These are phyloP conservation scores for Kodamaea plutei DNA, from an alignment of 1,139 yeast genomes.

Conservation along the genomic window DNA sequence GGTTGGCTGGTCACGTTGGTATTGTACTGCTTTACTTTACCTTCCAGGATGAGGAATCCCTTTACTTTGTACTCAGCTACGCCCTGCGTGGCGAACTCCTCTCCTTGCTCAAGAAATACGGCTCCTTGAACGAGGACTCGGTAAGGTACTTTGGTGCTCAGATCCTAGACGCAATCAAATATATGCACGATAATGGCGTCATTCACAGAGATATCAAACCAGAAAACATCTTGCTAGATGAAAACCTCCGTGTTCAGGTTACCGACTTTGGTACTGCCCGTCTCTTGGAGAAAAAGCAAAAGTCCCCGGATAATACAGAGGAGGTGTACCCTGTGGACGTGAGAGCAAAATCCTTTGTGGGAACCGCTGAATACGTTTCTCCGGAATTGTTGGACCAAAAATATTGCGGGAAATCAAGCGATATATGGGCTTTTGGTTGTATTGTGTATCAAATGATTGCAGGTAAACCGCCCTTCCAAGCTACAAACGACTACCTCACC, in stretches of 20 bases:
- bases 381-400: constrained; percentile 70
- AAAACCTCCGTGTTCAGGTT: constrained; percentile 62
- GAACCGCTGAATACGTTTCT: constrained; percentile 80
- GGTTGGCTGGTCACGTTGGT: constrained; percentile 70
- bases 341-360: constrained; percentile 69
- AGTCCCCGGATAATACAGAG: constrained; percentile 19
- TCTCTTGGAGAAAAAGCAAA: constrained; percentile 43
- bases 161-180: constrained; percentile 59
- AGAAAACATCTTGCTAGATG: constrained; percentile 65
- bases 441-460: constrained; percentile 71
- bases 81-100: constrained; percentile 92
- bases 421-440: constrained; percentile 83
- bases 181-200: constrained; percentile 71
- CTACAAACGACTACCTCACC: constrained; percentile 68
- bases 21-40: constrained; percentile 86
- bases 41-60: constrained; percentile 83
- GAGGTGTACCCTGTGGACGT: constrained; percentile 47
- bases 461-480: constrained; percentile 79
- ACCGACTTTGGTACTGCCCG: constrained; percentile 84
- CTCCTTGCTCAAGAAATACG: constrained; percentile 70
- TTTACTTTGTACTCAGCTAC: constrained; percentile 88
- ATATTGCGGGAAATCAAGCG: constrained; percentile 71
- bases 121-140: constrained; percentile 74
- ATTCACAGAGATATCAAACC: constrained; percentile 82
- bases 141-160: constrained; percentile 69